Evolutionary conservation across 768 basidiomycete species (phyloP).

Genomic region (Boletellus emodensis): DNA sequence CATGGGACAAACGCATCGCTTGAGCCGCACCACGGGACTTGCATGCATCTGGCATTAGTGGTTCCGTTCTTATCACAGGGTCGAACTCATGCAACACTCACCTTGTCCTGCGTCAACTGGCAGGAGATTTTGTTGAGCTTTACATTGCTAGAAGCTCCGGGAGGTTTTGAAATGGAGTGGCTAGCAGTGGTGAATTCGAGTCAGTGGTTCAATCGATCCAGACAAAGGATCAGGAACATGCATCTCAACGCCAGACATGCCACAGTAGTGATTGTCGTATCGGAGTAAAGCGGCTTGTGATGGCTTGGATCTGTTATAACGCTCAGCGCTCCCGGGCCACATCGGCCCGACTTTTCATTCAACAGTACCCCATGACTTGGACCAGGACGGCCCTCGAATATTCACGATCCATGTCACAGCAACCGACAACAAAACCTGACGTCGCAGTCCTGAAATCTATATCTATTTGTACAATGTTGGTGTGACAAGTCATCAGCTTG

Average conservation of each 20-base stretch:
- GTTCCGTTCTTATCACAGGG: neutral
- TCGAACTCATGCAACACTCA: slow-evolving; percentile 22
- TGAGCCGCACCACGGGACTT: slow-evolving; percentile 72
- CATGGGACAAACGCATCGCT: slow-evolving; percentile 66
- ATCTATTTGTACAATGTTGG: no score
- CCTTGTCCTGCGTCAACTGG: slow-evolving; percentile 76
- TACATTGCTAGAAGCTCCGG: slow-evolving; percentile 31
- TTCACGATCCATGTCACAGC: no score
- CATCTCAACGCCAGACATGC: slow-evolving; percentile 64
- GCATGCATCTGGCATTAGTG: neutral
- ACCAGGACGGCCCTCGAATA: no score
- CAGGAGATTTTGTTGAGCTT: slow-evolving; percentile 73
- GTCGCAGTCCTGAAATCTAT: no score
- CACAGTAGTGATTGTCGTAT: neutral
- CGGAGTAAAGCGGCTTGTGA: neutral
- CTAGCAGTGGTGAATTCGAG: neutral
- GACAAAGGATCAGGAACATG: slow-evolving; percentile 26
- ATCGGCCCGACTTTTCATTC: no score
- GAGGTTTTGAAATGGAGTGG: slow-evolving; percentile 19
- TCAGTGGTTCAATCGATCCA: slow-evolving; percentile 3
- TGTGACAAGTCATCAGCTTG: neutral
- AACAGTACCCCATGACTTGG: no score
- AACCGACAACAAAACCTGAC: no score
- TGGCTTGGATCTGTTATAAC: slow-evolving; percentile 13
- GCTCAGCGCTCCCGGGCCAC: no score